These are phyloP conservation scores for Hyphopichia wangnamkhiaoensis DNA, from an alignment of 1,139 yeast genomes.

Conservation along the genomic window DNA sequence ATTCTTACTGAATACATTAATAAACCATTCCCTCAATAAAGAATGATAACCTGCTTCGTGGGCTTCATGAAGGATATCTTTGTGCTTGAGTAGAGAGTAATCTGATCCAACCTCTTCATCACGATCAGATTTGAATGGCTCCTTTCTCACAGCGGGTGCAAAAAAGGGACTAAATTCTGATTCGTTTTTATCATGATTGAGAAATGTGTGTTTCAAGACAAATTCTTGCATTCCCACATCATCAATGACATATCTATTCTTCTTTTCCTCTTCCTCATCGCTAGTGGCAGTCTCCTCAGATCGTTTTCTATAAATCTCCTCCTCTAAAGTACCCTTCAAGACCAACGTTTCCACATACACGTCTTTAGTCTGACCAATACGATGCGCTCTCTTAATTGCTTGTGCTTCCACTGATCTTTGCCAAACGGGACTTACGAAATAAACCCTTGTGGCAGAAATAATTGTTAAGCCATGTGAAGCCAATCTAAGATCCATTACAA, in stretches of 20 bases:
- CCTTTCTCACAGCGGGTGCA: slow-evolving; percentile 16
- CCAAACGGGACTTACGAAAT: slow-evolving; percentile 73
- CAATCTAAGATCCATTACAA: slow-evolving; percentile 66
- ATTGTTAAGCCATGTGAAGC: slow-evolving; percentile 75
- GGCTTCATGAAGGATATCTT: slow-evolving; percentile 9
- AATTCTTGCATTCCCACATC: slow-evolving; percentile 60
- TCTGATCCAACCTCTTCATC: slow-evolving; percentile 15
- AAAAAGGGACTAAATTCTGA: slow-evolving; percentile 33
- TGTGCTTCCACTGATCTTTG: slow-evolving; percentile 68
- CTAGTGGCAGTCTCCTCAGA: slow-evolving; percentile 15
- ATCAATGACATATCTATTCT: slow-evolving; percentile 45
- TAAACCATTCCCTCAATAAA: slow-evolving; percentile 34
- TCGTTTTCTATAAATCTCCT: slow-evolving; percentile 56
- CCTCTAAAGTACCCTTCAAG: slow-evolving; percentile 62
- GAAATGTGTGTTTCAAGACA: slow-evolving; percentile 49
- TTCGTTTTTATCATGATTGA: slow-evolving; percentile 27
- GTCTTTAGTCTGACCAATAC: slow-evolving; percentile 63
- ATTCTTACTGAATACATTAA: slow-evolving; percentile 46
- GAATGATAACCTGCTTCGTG: background rate
- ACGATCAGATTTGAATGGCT: slow-evolving; percentile 2
- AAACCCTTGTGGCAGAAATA: slow-evolving; percentile 66
- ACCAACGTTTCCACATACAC: slow-evolving; percentile 65
- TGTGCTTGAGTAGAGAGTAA: slow-evolving; percentile 26
- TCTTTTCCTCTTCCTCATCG: slow-evolving; percentile 21
- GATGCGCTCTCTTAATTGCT: slow-evolving; percentile 71